A percentile compares a stretch with the other conserved stretches of the same genome.
phyloP scores from a whole-genome alignment of 768 basidiomycete species.

The Lactifluus piperatus region DNA sequence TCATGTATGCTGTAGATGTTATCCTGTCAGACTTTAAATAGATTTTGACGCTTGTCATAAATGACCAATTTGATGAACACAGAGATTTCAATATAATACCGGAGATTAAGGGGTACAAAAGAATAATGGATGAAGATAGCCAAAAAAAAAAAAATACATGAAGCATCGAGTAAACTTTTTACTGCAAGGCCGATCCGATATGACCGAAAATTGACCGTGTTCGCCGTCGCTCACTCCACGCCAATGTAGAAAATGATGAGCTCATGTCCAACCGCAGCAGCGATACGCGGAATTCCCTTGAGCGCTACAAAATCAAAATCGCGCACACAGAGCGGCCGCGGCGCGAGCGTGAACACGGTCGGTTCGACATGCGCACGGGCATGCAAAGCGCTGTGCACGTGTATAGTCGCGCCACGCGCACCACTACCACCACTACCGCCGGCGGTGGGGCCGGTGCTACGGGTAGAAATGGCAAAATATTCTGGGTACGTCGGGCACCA shows the following conservation, averaged over 20 bases:
- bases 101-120: not conserved
- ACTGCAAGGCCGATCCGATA: not conserved
- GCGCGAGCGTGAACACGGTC: slow-evolving; percentile 45
- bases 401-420: slow-evolving; percentile 41
- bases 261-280: slow-evolving; percentile 52
- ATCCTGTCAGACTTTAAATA: not conserved
- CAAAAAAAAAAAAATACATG: too few relatives aligned
- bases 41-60: not conserved
- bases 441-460: slow-evolving; percentile 22
- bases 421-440: not conserved
- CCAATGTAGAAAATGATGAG: slow-evolving; percentile 57
- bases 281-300: slow-evolving; percentile 56
- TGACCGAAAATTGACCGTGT: not conserved
- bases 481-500: slow-evolving; percentile 73
- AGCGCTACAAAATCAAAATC: slow-evolving; percentile 71
- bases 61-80: not conserved
- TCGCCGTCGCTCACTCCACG: slow-evolving; percentile 33
- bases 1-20: not conserved
- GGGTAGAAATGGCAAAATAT: slow-evolving; percentile 68
- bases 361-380: slow-evolving; percentile 58
- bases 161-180: too few relatives aligned
- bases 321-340: slow-evolving; percentile 54
- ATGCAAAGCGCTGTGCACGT: slow-evolving; percentile 49
- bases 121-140: not conserved
- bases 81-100: not conserved